Percentiles rank a stretch among this genome's conserved stretches.
Conservation (phyloP, 2,329 filamentous ascomycete genomes). For the Nemania sp. region DNA sequence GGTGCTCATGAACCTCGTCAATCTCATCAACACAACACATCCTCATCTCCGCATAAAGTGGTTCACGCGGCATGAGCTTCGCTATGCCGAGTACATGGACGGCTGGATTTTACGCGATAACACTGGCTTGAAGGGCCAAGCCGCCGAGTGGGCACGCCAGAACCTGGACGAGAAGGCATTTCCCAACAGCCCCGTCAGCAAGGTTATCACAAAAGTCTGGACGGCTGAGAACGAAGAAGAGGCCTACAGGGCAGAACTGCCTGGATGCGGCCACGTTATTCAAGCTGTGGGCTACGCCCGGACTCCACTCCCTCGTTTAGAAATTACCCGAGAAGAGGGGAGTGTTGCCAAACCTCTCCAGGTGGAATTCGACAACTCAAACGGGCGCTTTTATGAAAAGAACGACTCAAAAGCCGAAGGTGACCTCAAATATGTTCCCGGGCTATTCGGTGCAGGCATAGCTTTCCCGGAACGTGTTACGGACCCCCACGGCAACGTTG, state of each 20-base stretch:
- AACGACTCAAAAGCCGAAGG: constrained; percentile 34
- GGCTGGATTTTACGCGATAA: constrained; percentile 69
- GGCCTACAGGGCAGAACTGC: constrained; percentile 52
- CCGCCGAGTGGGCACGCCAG: constrained; percentile 61
- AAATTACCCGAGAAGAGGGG: constrained; percentile 10
- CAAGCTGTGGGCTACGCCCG: constrained; percentile 64
- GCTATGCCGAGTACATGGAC: constrained; percentile 65
- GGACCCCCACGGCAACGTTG: constrained; percentile 65
- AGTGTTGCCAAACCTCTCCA: constrained; percentile 41
- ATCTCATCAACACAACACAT: constrained; percentile 56
- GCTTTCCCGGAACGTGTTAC: constrained; percentile 65
- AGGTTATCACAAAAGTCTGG: constrained; percentile 52
- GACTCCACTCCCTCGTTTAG: constrained; percentile 54
- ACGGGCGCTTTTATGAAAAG: constrained; percentile 53
- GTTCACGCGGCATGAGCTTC: constrained; percentile 64
- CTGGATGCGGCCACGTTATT: constrained; percentile 55
- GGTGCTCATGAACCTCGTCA: constrained; percentile 63
- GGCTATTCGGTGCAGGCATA: constrained; percentile 65
- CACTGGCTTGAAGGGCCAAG: constrained; percentile 66
- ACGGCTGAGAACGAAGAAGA: constrained; percentile 49
- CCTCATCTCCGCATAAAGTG: constrained; percentile 61
- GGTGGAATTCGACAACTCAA: constrained; percentile 41
- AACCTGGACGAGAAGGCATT: constrained; percentile 60
- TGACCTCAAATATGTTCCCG: constrained; percentile 49
- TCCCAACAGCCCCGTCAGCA: constrained; percentile 49